Conservation (phyloP, 176 grass and related monocot species). For the Miscanthus lutarioriparius region DNA sequence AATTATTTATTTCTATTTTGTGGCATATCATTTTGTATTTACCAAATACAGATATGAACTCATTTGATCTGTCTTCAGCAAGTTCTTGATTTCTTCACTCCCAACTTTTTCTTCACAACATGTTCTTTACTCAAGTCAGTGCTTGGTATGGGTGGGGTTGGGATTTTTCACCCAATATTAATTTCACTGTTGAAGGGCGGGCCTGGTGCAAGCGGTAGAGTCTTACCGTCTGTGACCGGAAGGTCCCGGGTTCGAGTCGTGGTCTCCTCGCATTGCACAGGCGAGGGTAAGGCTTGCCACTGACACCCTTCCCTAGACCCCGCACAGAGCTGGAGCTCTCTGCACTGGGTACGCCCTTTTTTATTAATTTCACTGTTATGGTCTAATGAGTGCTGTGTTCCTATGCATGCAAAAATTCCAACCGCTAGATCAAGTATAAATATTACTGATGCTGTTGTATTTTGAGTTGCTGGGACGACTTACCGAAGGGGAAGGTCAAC, state of each 20-base stretch:
- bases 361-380: conserved; percentile 5
- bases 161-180: background rate
- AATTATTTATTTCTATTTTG: conserved; percentile 6
- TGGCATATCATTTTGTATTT: conserved; percentile 18
- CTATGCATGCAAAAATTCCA: background rate
- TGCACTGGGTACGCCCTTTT: no score
- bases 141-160: background rate
- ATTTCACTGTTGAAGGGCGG: background rate
- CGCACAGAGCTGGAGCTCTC: no score
- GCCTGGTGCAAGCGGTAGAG: no score
- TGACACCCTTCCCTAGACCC: no score
- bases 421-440: conserved; percentile 10
- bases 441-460: background rate
- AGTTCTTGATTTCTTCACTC: background rate
- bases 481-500: background rate
- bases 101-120: background rate
- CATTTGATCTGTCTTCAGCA: background rate
- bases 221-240: no score
- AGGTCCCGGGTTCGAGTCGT: no score
- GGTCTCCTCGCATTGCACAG: no score
- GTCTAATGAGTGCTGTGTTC: background rate
- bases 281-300: no score
- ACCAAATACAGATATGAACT: conserved; percentile 8
- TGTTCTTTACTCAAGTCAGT: conserved; percentile 16
- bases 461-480: background rate